phyloP scores from a whole-genome alignment of 345 rosid species.

The Camelina neglecta region DNA sequence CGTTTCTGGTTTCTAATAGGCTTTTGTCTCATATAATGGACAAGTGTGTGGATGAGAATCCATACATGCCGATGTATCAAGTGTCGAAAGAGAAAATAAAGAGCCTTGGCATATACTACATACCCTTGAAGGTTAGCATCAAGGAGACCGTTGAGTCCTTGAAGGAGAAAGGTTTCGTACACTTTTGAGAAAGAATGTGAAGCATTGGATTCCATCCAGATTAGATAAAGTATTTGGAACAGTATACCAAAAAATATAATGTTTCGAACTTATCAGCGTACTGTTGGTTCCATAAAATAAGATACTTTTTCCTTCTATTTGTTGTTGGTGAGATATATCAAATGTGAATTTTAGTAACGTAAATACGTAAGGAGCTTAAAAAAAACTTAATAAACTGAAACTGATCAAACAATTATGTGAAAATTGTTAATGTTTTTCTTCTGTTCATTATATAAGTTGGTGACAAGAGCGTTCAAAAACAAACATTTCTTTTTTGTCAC shows the following conservation, averaged over 20 bases:
- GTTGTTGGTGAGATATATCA: too few relatives aligned
- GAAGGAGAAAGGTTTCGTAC: constrained; percentile 52
- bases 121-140: constrained; percentile 58
- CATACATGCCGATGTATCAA: constrained; percentile 58
- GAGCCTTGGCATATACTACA: constrained; percentile 59
- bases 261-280: too few relatives aligned
- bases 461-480: too few relatives aligned
- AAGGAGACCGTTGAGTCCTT: constrained; percentile 67
- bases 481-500: too few relatives aligned
- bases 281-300: too few relatives aligned
- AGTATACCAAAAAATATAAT: not conserved
- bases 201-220: constrained; percentile 9
- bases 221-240: not conserved
- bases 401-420: too few relatives aligned
- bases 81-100: constrained; percentile 56
- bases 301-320: too few relatives aligned
- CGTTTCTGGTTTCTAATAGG: constrained; percentile 11
- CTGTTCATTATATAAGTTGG: too few relatives aligned
- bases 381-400: too few relatives aligned
- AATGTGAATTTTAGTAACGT: too few relatives aligned
- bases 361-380: too few relatives aligned
- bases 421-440: too few relatives aligned
- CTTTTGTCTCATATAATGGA: constrained; percentile 23
- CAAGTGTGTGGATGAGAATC: constrained; percentile 85
- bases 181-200: constrained; percentile 25